Conservation (phyloP, 306 rosid species). For the Sicyos baderoa region DNA sequence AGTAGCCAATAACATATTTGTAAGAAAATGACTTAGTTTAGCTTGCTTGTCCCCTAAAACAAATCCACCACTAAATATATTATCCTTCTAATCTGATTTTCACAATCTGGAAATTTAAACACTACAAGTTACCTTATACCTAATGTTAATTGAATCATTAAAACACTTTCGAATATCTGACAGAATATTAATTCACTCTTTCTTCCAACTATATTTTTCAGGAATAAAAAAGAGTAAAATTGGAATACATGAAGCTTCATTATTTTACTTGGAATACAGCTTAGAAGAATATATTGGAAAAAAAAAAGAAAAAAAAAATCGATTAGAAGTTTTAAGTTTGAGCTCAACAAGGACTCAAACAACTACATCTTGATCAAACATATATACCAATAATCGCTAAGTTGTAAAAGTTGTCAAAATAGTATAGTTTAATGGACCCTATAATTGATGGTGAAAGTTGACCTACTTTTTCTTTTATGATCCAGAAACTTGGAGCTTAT, state of each 20-base stretch:
- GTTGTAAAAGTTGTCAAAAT: not conserved
- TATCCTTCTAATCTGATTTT: not conserved
- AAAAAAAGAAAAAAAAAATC: too few relatives aligned
- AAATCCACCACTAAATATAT: not conserved
- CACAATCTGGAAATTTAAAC: not conserved
- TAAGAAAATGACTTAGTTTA: not conserved
- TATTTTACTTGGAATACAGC: not conserved
- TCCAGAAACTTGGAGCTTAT: too few relatives aligned
- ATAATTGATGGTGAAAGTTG: too few relatives aligned
- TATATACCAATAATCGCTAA: too few relatives aligned
- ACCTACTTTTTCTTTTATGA: too few relatives aligned
- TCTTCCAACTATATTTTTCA: not conserved
- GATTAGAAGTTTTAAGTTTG: too few relatives aligned
- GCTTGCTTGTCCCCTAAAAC: not conserved
- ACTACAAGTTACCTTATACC: not conserved
- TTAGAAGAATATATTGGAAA: not conserved
- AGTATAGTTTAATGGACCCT: not conserved
- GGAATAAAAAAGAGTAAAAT: not conserved
- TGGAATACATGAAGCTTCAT: not conserved
- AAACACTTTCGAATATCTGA: not conserved
- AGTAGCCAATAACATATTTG: not conserved
- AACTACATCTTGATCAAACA: too few relatives aligned
- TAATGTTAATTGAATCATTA: not conserved
- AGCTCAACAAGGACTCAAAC: too few relatives aligned
- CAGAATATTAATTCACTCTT: not conserved